phyloP scores from a whole-genome alignment of 305 asterid genomes.

The Plantago lanceolata region DNA sequence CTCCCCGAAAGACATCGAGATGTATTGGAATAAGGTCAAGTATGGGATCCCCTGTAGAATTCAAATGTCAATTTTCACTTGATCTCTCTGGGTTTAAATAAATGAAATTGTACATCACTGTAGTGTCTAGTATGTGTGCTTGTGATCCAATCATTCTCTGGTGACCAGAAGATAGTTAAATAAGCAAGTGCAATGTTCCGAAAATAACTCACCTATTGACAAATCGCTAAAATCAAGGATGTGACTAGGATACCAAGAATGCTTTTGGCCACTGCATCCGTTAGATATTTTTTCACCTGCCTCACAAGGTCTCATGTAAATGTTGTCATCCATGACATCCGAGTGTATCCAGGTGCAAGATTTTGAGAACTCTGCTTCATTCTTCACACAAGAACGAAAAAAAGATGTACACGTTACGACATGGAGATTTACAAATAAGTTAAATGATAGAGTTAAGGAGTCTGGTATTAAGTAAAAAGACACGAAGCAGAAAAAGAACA shows the following conservation, averaged over 20 bases:
- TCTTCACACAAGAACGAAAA: slow-evolving; percentile 35
- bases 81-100: neutral
- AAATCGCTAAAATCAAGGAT: slow-evolving; percentile 84
- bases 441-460: slow-evolving; percentile 16
- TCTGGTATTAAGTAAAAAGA: slow-evolving; percentile 13
- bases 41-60: slow-evolving; percentile 73
- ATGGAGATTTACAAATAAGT: slow-evolving; percentile 18
- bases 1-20: slow-evolving; percentile 85
- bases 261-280: slow-evolving; percentile 26
- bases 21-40: slow-evolving; percentile 74
- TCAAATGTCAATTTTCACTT: slow-evolving; percentile 16
- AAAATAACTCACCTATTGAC: slow-evolving; percentile 62
- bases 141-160: slow-evolving; percentile 17
- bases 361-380: slow-evolving; percentile 37
- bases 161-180: slow-evolving; percentile 8
- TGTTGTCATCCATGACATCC: slow-evolving; percentile 92
- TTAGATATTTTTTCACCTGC: slow-evolving; percentile 28
- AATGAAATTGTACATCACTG: neutral
- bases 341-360: slow-evolving; percentile 89
- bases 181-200: slow-evolving; percentile 19
- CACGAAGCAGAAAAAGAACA: slow-evolving; percentile 18
- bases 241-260: slow-evolving; percentile 69
- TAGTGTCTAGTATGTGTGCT: neutral
- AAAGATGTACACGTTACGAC: slow-evolving; percentile 18
- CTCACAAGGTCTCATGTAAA: slow-evolving; percentile 56